phyloP scores from a whole-genome alignment of 768 basidiomycete genomes.

The Tephrocybe sp. region DNA sequence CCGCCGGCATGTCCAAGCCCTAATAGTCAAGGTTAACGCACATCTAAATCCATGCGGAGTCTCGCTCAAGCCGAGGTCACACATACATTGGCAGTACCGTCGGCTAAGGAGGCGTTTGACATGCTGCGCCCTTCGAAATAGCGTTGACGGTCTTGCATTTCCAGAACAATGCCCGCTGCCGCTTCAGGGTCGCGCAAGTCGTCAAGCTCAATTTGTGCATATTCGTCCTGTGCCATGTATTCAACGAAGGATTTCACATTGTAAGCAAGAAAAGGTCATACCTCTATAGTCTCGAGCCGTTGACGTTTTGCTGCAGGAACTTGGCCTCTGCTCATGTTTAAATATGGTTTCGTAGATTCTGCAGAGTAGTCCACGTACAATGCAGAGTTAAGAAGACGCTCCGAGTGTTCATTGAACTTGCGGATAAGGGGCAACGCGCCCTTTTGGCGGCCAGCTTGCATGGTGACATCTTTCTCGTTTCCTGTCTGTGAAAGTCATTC shows the following conservation, averaged over 20 bases:
- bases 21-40: constrained; percentile 17
- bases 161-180: constrained; percentile 70
- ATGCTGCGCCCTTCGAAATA: constrained; percentile 73
- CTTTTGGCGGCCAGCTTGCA: constrained; percentile 91
- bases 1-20: constrained; percentile 46
- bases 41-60: too few species aligned
- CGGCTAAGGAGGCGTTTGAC: constrained; percentile 29
- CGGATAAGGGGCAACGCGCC: constrained; percentile 90
- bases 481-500: constrained; percentile 57
- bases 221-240: constrained; percentile 31
- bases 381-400: constrained; percentile 79
- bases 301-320: constrained; percentile 59
- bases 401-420: constrained; percentile 97
- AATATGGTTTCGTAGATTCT: background rate
- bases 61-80: too few species aligned
- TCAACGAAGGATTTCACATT: background rate
- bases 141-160: constrained; percentile 84
- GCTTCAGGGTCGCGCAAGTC: constrained; percentile 76
- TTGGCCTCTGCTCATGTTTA: constrained; percentile 46
- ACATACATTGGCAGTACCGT: constrained; percentile 27
- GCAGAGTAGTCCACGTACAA: constrained; percentile 41
- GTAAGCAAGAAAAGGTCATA: constrained; percentile 21
- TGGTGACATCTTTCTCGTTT: constrained; percentile 88
- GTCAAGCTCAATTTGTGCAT: constrained; percentile 73
- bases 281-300: constrained; percentile 45